Conservation (phyloP, 176 grass and related monocot species). For the Oryza nivara region DNA sequence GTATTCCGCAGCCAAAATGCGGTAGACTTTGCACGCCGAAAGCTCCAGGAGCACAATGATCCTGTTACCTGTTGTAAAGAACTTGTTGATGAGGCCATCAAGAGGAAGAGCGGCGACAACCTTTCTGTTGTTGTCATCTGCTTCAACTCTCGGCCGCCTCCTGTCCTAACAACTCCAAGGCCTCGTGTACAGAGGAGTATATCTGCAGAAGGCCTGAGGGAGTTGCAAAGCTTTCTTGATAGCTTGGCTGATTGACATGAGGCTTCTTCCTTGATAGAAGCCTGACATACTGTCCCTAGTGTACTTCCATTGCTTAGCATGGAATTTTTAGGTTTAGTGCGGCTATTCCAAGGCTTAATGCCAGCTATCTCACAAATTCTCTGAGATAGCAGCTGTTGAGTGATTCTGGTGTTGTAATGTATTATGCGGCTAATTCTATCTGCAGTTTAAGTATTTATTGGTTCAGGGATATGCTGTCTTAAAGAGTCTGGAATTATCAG, state of each 20-base stretch:
- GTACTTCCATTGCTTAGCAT: constrained; percentile 42
- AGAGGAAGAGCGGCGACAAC: constrained; percentile 85
- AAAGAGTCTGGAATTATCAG: constrained; percentile 13
- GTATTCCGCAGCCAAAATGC: constrained; percentile 94
- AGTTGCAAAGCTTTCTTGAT: constrained; percentile 88
- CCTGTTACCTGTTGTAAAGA: constrained; percentile 79
- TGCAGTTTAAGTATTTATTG: constrained; percentile 43
- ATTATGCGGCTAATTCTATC: constrained; percentile 71
- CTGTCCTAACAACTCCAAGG: constrained; percentile 61
- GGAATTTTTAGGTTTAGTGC: constrained; percentile 50
- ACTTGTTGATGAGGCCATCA: constrained; percentile 81
- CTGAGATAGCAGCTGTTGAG: constrained; percentile 64
- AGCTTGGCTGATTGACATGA: constrained; percentile 61
- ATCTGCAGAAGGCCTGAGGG: constrained; percentile 85
- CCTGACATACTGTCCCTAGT: constrained; percentile 22
- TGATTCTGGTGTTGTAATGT: constrained; percentile 63
- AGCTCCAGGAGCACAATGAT: constrained; percentile 88
- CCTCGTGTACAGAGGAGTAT: constrained; percentile 92
- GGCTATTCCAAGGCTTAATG: constrained; percentile 35
- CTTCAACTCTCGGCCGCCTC: constrained; percentile 73
- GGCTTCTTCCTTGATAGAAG: not conserved
- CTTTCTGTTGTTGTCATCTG: constrained; percentile 79
- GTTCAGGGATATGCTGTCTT: not conserved
- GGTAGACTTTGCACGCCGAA: constrained; percentile 84
- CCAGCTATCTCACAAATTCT: constrained; percentile 45